These are phyloP conservation scores for Umbilicus rupestris DNA, from an alignment of 164 flowering plant genomes.

Conservation along the genomic window DNA sequence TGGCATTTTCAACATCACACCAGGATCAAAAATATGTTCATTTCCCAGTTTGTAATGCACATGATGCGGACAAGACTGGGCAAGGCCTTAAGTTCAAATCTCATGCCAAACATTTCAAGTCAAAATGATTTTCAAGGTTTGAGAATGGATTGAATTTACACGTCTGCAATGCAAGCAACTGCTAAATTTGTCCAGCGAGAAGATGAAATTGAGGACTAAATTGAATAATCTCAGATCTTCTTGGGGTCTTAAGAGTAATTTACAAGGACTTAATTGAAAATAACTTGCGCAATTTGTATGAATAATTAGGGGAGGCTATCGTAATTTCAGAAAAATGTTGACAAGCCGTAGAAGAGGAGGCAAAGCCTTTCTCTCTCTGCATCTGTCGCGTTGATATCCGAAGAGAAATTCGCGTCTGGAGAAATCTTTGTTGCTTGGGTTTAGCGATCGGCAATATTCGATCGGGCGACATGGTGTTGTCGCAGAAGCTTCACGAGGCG, in stretches of 20 bases:
- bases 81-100: too few species aligned
- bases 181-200: background rate
- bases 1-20: too few species aligned
- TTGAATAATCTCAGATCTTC: background rate
- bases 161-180: background rate
- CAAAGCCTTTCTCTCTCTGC: background rate
- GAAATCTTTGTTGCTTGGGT: background rate
- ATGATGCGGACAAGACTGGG: too few species aligned
- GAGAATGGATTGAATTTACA: too few species aligned
- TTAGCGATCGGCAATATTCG: background rate
- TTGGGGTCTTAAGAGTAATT: too few species aligned
- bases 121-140: background rate
- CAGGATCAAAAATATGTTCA: too few species aligned
- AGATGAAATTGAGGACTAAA: background rate
- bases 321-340: background rate
- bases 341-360: background rate
- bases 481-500: slow-evolving; percentile 89
- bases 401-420: background rate
- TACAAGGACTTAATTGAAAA: too few species aligned
- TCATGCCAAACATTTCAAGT: background rate
- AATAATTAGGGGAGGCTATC: background rate
- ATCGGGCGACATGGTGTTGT: slow-evolving; percentile 34
- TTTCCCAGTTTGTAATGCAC: too few species aligned
- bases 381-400: background rate
- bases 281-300: too few species aligned